Evolutionary conservation across 2,329 filamentous ascomycete species (phyloP).

Genomic region (Trichoderma koningiopsis): DNA sequence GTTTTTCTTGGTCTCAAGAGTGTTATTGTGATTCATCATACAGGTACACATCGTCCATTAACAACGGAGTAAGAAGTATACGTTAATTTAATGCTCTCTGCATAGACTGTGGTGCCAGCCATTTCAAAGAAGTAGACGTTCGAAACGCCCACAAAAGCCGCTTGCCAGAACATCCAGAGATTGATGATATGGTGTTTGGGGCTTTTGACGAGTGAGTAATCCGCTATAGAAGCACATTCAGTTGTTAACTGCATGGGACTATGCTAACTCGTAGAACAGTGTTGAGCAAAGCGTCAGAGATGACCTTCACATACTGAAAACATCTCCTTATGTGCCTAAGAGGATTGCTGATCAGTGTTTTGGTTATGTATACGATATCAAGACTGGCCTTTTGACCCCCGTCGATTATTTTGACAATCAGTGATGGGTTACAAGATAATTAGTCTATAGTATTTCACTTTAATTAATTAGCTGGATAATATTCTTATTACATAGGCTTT

Average conservation of each 20-base stretch:
- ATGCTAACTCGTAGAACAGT: not conserved
- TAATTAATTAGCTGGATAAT: not conserved
- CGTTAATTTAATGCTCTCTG: not conserved
- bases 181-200: not conserved
- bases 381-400: not conserved
- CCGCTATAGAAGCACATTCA: not conserved
- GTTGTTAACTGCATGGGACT: not conserved
- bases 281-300: not conserved
- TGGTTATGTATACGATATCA: not conserved
- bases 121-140: not conserved
- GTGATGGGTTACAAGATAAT: not conserved
- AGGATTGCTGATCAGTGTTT: not conserved
- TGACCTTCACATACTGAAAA: not conserved
- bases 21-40: not conserved
- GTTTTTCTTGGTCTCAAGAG: not conserved
- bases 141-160: not conserved
- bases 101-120: not conserved
- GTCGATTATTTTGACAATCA: not conserved
- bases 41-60: not conserved
- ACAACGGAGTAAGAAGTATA: not conserved
- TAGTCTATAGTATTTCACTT: too few species aligned
- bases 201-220: not conserved
- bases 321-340: slow-evolving; percentile 1
- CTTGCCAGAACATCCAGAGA: not conserved
- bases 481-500: not conserved